Evolutionary conservation across 164 flowering plant genomes (phyloP), one percentile per base, ranked within the genome.

Genomic region (Platanus orientalis): DNA sequence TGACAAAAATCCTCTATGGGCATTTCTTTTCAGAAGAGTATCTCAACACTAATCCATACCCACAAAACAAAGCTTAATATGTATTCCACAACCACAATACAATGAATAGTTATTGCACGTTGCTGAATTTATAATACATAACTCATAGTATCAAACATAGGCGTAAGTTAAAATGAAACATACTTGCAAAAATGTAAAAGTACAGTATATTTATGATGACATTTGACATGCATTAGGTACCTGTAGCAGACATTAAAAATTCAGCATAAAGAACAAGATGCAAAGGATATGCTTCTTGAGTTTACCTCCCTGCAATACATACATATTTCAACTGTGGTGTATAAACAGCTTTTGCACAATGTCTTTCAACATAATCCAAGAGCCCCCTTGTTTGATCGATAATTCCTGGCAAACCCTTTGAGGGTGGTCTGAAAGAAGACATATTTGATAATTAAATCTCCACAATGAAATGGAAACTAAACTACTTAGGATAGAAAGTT

Each of bases 331-430:
- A 63, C 51, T 87, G 63, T 14, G 85, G 87, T 44, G 85, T 78
- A 69, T 83, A 86, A 45, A 85, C 87, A 73, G 98, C 92, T 78
- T 75, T 80, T 52, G 82, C 53, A 55, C 98, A 90, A 71, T 83
- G 48, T 36, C 74, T 67, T 40, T 85, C 80, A 42, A 88, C 96
- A 77, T 86, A 90, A 73, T 87, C 58, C 65, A 92, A 78, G 60
- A 92, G 91, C 17, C 98, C 96, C 71, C 96, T 86, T 63, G 98
- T 92, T 74, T 92, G 98, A 83, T 92, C 98, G 69, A 92, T 82
- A 32, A 90, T 96, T 39, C 98, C 96, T 9, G 88, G 65, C 42
- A 70, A n/a, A 27, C 84, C 98, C 78, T 84, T 92, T 34, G 92
- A 92, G 58, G 96, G 88, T 7, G 96, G 90, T 75, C 97, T 92